Base-by-base conservation (phyloP, 352 stramenopile genomes). In the Albugo candida region DNA sequence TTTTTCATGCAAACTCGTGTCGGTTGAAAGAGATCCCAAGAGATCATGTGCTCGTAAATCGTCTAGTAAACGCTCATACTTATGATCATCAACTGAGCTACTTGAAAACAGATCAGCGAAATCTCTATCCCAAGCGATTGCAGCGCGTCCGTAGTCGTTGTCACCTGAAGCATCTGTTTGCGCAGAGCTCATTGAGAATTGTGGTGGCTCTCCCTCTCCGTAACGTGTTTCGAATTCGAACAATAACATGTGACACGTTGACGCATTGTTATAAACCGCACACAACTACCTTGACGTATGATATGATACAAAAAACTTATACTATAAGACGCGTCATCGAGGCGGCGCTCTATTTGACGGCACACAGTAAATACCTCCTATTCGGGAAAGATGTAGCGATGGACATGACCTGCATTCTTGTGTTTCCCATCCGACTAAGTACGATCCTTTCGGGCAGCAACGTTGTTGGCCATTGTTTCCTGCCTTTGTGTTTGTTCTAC, bases 21-120 rank as follows among this genome's bases (percentile, higher is more conserved):
- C 53, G 8, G 47, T 51, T 48, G 84, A 73, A 18, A 81, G 59
- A 11, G 77, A 75, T 1, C 75, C 78, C 21, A 91, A 49, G 10
- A 91, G 63, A 61, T 91, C 78, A 48, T 91, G 78, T 14, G 78
- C 78, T 17, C 75, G 70, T 36, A 91, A 62, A 58, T 91, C 78
- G 43, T 77, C 78, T 40, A 91, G 67, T 27, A 91, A 55, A 36
- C 67, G 83, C 58, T 87, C 75, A 57, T 91, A 91, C 64, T 91
- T 91, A 41, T 72, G 74, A 60, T 91, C 78, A 55, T 88, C 75
- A 41, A 85, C 75, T 38, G 54, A 81, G 36, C 67, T 71, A 36
- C 72, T 71, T n/a, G 70, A 71, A 56, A 91, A 91, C 56, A 91
- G 88, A 10, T 65, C 67, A 38, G 74, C 68, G 16, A 87, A 52